A percentile compares a stretch with the other conserved stretches of the same genome.
These are phyloP conservation scores for Naganishia antarctica DNA, from an alignment of 768 basidiomycete genomes.

Conservation along the genomic window DNA sequence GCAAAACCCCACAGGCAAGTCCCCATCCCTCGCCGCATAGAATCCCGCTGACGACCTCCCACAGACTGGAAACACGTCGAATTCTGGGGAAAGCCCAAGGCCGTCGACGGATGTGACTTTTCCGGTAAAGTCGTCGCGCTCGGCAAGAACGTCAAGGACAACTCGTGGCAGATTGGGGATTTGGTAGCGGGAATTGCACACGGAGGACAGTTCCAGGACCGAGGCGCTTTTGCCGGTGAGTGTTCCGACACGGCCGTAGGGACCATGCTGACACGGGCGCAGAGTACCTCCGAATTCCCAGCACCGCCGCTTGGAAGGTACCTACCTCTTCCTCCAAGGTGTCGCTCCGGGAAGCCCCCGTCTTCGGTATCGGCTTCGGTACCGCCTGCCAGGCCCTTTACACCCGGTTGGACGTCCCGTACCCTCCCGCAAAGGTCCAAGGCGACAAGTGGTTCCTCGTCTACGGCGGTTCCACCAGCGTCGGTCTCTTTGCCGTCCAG, in stretches of 20 bases:
- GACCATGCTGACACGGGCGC: neutral
- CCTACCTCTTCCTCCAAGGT: slow-evolving; percentile 25
- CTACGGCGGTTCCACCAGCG: slow-evolving; percentile 46
- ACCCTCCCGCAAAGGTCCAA: slow-evolving; percentile 23
- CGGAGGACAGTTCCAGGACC: slow-evolving; percentile 33
- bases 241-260: neutral
- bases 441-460: slow-evolving; percentile 35
- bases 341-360: slow-evolving; percentile 30
- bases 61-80: slow-evolving; percentile 35
- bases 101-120: slow-evolving; percentile 39
- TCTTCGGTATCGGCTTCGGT: slow-evolving; percentile 35
- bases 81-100: slow-evolving; percentile 22
- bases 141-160: slow-evolving; percentile 23
- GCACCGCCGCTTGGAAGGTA: slow-evolving; percentile 32
- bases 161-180: slow-evolving; percentile 32
- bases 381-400: slow-evolving; percentile 35
- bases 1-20: slow-evolving; percentile 34
- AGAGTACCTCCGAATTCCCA: slow-evolving; percentile 34
- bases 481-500: slow-evolving; percentile 48
- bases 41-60: neutral
- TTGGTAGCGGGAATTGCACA: slow-evolving; percentile 36
- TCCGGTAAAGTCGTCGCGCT: slow-evolving; percentile 34
- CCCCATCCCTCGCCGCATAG: neutral
- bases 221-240: slow-evolving; percentile 31
- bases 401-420: slow-evolving; percentile 9